Base-by-base conservation (phyloP, 2,329 filamentous ascomycete species). In the Pseudonectria foliicola region DNA sequence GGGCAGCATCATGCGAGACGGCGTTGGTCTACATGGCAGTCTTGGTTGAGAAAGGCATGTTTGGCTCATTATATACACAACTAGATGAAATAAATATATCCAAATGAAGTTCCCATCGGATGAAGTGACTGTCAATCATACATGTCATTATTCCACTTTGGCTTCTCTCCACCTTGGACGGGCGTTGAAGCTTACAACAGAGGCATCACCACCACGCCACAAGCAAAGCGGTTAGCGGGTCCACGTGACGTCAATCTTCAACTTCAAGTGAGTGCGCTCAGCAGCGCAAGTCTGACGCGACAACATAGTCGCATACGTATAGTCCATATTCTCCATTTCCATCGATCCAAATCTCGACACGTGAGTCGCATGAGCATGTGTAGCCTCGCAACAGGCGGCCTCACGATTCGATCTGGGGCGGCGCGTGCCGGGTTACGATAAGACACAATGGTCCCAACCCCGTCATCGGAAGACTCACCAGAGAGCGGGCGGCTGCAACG, bases 361-460 rank as follows among this genome's bases (percentile, higher is more conserved):
- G 13, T 6, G 13, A 27, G 6, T 13, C 31, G 25, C 36, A 27
- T 27, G 25, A 21, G 25, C 27, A 32, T 25, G 32, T 40, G 34
- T 27, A 31, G 33, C 31, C 27, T 18, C 27, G 33, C 13, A 31
- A 24, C 29, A 26, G 34, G 29, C 33, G 21, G 13, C 21, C 33
- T 31, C 33, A 34, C 25, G 14, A 35, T 24, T 29, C 25, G 29
- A 29, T 21, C 18, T 21, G 23, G 35, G 25, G 30, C 24, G 34
- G 33, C 21, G 25, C 35, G n/a, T n/a, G 29, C 28, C 34, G 29
- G 31, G 30, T 39, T 44, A 35, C 40, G 27, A 51, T 51, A 43
- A 47, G 38, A 34, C 27, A 43, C 33, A 29, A 60, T 59, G 54
- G 49, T 50, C 37, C 50, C 52, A 30, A 52, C 54, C 41, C 52